Conservation (phyloP, 2,329 filamentous ascomycete species). For the Zymoseptoria ardabiliae region DNA sequence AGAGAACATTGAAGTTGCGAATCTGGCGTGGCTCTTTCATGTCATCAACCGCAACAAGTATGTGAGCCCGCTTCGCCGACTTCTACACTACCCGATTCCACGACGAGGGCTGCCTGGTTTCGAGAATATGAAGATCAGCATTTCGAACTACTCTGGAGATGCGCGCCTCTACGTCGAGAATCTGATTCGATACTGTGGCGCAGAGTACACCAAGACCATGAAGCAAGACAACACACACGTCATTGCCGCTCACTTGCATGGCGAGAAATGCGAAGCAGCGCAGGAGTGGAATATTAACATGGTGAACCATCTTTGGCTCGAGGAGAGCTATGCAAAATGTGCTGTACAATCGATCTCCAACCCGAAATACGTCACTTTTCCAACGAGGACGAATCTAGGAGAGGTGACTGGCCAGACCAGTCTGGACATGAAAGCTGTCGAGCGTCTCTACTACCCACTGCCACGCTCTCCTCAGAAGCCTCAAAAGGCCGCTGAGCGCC, state of each 20-base stretch:
- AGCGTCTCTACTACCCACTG: slow-evolving; percentile 56
- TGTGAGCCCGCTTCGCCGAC: slow-evolving; percentile 73
- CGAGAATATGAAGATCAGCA: slow-evolving; percentile 65
- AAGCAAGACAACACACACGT: slow-evolving; percentile 93
- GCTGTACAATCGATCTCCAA: slow-evolving; percentile 65
- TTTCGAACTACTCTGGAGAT: slow-evolving; percentile 96
- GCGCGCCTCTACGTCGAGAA: slow-evolving; percentile 91
- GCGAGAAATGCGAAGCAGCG: slow-evolving; percentile 89
- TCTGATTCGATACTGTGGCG: slow-evolving; percentile 74
- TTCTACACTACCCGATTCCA: slow-evolving; percentile 86
- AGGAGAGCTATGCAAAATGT: slow-evolving; percentile 93
- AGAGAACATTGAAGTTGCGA: slow-evolving; percentile 60
- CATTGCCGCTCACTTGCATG: slow-evolving; percentile 78
- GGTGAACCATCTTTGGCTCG: slow-evolving; percentile 92
- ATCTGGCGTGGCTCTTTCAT: slow-evolving; percentile 87
- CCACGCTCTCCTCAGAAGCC: slow-evolving; percentile 21
- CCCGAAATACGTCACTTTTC: slow-evolving; percentile 76
- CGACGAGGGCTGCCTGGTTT: slow-evolving; percentile 73
- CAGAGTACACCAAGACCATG: slow-evolving; percentile 89
- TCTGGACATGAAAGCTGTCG: slow-evolving; percentile 65
- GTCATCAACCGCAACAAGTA: slow-evolving; percentile 83
- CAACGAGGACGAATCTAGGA: slow-evolving; percentile 78
- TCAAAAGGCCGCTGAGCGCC: slow-evolving; percentile 16
- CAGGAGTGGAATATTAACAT: slow-evolving; percentile 86
- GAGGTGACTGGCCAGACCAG: slow-evolving; percentile 88